Evolutionary conservation across 257 asterid species (phyloP).

Genomic region (Galeopsis tetrahit): DNA sequence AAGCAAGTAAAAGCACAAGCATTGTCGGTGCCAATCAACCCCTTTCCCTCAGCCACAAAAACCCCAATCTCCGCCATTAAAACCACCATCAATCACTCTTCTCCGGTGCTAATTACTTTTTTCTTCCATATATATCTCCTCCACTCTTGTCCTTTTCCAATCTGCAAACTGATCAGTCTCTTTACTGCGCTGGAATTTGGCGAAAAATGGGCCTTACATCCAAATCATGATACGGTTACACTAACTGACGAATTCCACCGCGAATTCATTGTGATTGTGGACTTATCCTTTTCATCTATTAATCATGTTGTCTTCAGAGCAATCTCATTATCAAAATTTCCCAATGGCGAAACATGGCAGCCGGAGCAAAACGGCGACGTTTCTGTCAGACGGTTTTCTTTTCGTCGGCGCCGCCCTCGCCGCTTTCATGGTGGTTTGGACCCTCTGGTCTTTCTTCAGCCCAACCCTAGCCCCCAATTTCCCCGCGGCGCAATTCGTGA

Average conservation of each 20-base stretch:
- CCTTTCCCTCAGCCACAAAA: background rate
- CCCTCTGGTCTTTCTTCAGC: conserved; percentile 55
- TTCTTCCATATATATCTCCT: background rate
- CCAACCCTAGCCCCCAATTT: conserved; percentile 35
- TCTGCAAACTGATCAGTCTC: conserved; percentile 25
- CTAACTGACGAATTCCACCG: conserved; percentile 53
- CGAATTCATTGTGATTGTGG: background rate
- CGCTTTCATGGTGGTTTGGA: conserved; percentile 56
- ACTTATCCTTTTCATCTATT: background rate
- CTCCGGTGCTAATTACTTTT: conserved; percentile 17
- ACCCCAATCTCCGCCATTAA: conserved; percentile 34
- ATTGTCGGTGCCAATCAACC: conserved; percentile 38
- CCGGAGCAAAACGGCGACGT: conserved; percentile 49
- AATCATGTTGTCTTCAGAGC: conserved; percentile 51
- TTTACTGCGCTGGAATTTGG: conserved; percentile 6
- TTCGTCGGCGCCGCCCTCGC: conserved; percentile 55
- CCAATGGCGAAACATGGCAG: conserved; percentile 47
- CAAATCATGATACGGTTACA: conserved; percentile 31
- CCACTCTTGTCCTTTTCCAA: background rate
- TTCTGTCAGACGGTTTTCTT: conserved; percentile 50
- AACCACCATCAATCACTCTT: conserved; percentile 35
- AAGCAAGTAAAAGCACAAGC: conserved; percentile 20
- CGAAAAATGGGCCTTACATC: background rate
- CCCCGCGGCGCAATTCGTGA: conserved; percentile 23
- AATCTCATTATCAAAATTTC: conserved; percentile 38